Evolutionary conservation across 805 yeast genomes (phyloP).

Genomic region (Hanseniaspora clermontiae): DNA sequence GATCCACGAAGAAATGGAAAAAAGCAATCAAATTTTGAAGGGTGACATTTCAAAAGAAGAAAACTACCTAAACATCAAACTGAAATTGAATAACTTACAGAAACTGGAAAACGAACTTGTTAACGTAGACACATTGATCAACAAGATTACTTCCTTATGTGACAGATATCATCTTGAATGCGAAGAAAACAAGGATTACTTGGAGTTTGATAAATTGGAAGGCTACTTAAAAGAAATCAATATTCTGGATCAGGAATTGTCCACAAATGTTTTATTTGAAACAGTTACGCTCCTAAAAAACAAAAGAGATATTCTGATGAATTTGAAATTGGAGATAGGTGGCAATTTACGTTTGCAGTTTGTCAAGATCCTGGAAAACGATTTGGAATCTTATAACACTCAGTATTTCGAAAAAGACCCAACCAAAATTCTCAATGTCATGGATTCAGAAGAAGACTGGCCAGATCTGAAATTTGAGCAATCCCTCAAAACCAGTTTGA

Average conservation of each 20-base stretch:
- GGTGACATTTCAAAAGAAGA: conserved; percentile 31
- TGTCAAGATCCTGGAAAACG: conserved; percentile 42
- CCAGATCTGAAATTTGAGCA: conserved; percentile 33
- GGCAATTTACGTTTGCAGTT: conserved; percentile 51
- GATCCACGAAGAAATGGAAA: conserved; percentile 35
- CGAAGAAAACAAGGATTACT: conserved; percentile 33
- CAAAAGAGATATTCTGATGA: conserved; percentile 41
- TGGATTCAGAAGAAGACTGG: conserved; percentile 25
- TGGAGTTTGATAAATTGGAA: conserved; percentile 15
- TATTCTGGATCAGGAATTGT: conserved; percentile 36
- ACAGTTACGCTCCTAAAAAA: conserved; percentile 24
- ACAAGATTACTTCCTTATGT: conserved; percentile 33
- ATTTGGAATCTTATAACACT: conserved; percentile 47
- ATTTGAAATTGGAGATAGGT: conserved; percentile 53
- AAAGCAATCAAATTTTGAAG: conserved; percentile 39
- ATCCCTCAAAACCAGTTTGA: conserved; percentile 33
- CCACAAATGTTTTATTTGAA: conserved; percentile 25
- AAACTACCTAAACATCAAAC: neutral
- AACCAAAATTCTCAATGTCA: conserved; percentile 39
- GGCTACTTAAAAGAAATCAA: conserved; percentile 47
- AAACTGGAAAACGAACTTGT: conserved; percentile 36
- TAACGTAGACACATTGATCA: conserved; percentile 35
- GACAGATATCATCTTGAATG: conserved; percentile 15
- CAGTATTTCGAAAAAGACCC: conserved; percentile 17
- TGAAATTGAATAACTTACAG: neutral